Evolutionary conservation across 148 eudicot genomes (phyloP), one percentile per base, ranked within the genome.

Genomic region (Heliosperma pusillum): DNA sequence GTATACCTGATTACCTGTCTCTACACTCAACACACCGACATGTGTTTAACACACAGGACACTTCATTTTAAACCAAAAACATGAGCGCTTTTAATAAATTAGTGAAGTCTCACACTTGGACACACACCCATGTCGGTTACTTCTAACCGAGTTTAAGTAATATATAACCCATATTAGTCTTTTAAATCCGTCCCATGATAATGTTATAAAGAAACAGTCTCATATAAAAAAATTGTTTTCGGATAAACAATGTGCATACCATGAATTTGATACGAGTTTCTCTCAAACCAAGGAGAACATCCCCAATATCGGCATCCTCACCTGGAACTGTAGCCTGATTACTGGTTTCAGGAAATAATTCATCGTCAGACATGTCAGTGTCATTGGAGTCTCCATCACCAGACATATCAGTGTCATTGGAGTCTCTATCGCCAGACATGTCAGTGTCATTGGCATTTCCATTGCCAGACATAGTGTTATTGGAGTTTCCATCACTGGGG

Each of bases 331-430:
- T 47, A 42, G 79, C 57, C 70, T 77, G 45, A 53, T 64, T 81
- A 81, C 59, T 74, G 71, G 77, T 58, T 81, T 88, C 91, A 69
- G 82, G 65, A 71, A 69, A 84, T 66, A 78, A 66, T 72, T 90
- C 93, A 62, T 90, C 94, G 30, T 86, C 94, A 63, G 91, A 90
- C 66, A 72, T 21, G 68, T 85, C 85, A 27, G 66, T 72, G 71
- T 75, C 87, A 89, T 82, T 72, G 53, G 53, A 47, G 17, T 86
- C 85, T 72, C 89, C 93, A 62, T 89, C 94, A 30, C 83, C 94
- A 66, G 91, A 90, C 66, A 72, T 21, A 64, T 85, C 85, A 62
- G 66, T 74, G 71, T 74, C 88, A 89, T 87, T 89, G 29, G 80
- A 33, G 69, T 86, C 87, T 72, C 76, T 87, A 77, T 90, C 91